These are phyloP conservation scores for Rhypophila decipiens DNA, from an alignment of 495 filamentous ascomycete genomes.

Conservation along the genomic window DNA sequence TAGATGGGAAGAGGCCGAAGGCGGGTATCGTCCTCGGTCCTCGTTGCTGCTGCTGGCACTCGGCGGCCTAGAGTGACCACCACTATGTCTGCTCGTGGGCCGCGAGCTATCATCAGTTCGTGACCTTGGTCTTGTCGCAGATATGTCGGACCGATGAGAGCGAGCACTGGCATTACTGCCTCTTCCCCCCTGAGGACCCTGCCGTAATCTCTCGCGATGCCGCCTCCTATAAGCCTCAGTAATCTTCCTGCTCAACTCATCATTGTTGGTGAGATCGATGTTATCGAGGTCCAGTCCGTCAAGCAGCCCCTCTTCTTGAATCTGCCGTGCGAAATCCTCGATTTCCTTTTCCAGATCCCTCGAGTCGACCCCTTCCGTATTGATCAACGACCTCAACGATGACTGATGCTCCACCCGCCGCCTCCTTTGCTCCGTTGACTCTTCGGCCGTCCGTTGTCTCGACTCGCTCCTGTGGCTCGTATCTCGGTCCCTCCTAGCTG, in stretches of 20 bases:
- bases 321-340: constrained; percentile 82
- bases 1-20: constrained; percentile 34
- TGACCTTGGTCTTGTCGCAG: constrained; percentile 20
- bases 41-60: constrained; percentile 25
- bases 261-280: constrained; percentile 68
- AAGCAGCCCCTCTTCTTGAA: constrained; percentile 78
- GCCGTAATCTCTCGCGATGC: constrained; percentile 47
- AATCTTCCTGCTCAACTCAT: constrained; percentile 81
- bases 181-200: constrained; percentile 23
- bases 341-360: constrained; percentile 60
- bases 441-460: constrained; percentile 28
- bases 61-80: constrained; percentile 34
- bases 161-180: constrained; percentile 34
- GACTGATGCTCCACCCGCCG: constrained; percentile 73
- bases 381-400: constrained; percentile 76
- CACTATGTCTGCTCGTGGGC: constrained; percentile 33
- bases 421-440: constrained; percentile 27
- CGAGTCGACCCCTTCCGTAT: constrained; percentile 64
- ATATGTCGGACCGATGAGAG: constrained; percentile 24
- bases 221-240: constrained; percentile 76
- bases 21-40: constrained; percentile 41
- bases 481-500: constrained; percentile 20
- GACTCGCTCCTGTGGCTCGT: constrained; percentile 31
- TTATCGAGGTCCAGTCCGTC: constrained; percentile 81
- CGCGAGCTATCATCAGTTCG: constrained; percentile 21